phyloP scores from a whole-genome alignment of 1,139 yeast species.

The Diutina neorugosa region DNA sequence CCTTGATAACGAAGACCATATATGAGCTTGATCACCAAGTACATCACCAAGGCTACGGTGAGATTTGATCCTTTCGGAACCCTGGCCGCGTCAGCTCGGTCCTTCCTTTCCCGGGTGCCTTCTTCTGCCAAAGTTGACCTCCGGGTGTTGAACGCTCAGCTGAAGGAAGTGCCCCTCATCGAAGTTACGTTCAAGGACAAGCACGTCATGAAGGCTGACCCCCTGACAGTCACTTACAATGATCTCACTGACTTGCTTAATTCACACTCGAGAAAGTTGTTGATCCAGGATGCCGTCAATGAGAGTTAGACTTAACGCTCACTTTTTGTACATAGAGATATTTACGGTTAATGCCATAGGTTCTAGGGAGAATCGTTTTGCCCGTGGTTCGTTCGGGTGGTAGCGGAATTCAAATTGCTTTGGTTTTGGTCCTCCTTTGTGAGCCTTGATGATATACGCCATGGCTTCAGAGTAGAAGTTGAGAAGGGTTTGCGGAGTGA shows the following conservation, averaged over 20 bases:
- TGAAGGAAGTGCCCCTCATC: conserved; percentile 40
- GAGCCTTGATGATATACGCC: not conserved
- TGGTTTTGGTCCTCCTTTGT: not conserved
- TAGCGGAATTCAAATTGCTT: not conserved
- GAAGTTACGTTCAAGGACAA: conserved; percentile 80
- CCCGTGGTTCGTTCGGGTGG: not conserved
- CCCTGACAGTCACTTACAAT: conserved; percentile 35
- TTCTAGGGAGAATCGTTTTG: not conserved
- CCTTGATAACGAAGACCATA: not conserved
- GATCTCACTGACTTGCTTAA: conserved; percentile 51
- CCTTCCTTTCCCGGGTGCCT: conserved; percentile 73
- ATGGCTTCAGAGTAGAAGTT: not conserved
- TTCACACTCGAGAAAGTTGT: conserved; percentile 59
- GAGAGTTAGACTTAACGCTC: conserved; percentile 1
- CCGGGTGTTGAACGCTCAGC: conserved; percentile 34
- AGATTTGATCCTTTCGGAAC: conserved; percentile 67
- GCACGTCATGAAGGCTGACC: conserved; percentile 55
- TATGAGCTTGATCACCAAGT: conserved; percentile 63
- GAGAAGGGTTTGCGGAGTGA: not conserved
- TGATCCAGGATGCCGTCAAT: conserved; percentile 49
- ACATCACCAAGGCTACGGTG: conserved; percentile 65
- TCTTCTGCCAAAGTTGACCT: conserved; percentile 47
- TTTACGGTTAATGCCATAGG: not conserved
- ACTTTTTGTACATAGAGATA: conserved; percentile 5
- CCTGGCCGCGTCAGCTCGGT: conserved; percentile 72